Percentiles rank a stretch among this genome's conserved stretches.
Evolutionary conservation across 768 basidiomycete species (phyloP).

Genomic region (Suillus luteus): DNA sequence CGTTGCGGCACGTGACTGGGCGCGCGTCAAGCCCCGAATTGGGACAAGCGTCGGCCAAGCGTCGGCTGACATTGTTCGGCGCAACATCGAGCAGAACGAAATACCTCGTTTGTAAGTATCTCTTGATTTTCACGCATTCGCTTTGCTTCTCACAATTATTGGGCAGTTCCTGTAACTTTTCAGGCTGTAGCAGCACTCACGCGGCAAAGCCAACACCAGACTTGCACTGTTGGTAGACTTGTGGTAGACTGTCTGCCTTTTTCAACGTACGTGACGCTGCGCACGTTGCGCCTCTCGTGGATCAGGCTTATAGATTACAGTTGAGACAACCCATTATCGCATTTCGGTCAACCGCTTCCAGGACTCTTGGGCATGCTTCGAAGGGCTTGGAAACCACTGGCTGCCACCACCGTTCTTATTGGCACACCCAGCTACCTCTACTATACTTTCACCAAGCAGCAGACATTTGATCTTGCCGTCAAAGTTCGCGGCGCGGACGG

Average conservation of each 20-base stretch:
- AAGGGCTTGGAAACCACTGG: constrained; percentile 68
- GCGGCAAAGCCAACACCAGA: background rate
- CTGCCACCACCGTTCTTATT: constrained; percentile 53
- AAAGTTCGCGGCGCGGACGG: constrained; percentile 59
- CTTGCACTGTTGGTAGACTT: background rate
- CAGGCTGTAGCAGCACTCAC: background rate
- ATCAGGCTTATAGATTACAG: background rate
- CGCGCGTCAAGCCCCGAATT: constrained; percentile 7
- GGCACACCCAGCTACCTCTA: constrained; percentile 62
- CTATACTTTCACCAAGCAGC: constrained; percentile 47
- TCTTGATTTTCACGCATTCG: background rate
- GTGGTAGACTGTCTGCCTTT: background rate
- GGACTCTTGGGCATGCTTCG: constrained; percentile 49
- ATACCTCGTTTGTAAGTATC: constrained; percentile 4
- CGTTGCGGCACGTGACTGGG: constrained; percentile 23
- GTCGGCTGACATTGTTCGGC: constrained; percentile 1
- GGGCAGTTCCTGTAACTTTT: background rate
- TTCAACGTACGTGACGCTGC: background rate
- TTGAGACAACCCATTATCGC: background rate
- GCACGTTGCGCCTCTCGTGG: background rate
- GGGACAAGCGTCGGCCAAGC: constrained; percentile 3
- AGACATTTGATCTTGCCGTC: constrained; percentile 63
- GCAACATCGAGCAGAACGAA: background rate
- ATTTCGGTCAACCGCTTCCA: background rate
- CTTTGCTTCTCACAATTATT: background rate